Evolutionary conservation across 306 rosid species (phyloP).

Genomic region (Benincasa hispida): DNA sequence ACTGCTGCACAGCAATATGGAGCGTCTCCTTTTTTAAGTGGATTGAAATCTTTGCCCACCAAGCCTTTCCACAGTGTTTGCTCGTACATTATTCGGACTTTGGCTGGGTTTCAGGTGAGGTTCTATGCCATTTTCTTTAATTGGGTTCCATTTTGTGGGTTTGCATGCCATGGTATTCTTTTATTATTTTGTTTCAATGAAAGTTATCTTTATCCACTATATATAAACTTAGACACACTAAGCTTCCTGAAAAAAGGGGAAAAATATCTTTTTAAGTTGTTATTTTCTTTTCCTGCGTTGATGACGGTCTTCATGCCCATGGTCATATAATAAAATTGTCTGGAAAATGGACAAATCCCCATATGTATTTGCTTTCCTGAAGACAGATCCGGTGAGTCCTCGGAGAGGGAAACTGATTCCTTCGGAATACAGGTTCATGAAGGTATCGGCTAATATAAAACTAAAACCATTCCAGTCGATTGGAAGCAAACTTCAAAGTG

Average conservation of each 20-base stretch:
- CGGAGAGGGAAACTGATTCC: no score
- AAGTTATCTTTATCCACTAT: no score
- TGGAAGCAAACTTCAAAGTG: not conserved
- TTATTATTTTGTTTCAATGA: not conserved
- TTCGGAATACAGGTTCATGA: no score
- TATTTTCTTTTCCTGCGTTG: not conserved
- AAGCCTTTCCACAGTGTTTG: constrained; percentile 98
- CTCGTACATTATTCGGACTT: constrained; percentile 86
- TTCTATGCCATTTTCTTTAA: not conserved
- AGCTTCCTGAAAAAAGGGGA: not conserved
- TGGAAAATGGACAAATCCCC: not conserved
- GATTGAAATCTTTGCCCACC: constrained; percentile 80
- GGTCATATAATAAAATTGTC: not conserved
- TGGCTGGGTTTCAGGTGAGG: constrained; percentile 92
- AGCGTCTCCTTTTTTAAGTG: constrained; percentile 90
- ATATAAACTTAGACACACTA: not conserved
- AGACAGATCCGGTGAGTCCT: no score
- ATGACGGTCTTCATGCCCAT: not conserved
- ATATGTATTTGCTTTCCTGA: not conserved
- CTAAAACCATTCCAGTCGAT: not conserved
- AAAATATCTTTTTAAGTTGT: not conserved
- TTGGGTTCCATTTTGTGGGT: no score
- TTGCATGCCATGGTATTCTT: no score
- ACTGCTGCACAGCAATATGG: constrained; percentile 98
- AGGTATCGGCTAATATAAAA: not conserved